Percentiles rank a stretch among this genome's conserved stretches.
Conservation (phyloP, 352 stramenopile genomes). For the Phytophthora macrochlamydospora region DNA sequence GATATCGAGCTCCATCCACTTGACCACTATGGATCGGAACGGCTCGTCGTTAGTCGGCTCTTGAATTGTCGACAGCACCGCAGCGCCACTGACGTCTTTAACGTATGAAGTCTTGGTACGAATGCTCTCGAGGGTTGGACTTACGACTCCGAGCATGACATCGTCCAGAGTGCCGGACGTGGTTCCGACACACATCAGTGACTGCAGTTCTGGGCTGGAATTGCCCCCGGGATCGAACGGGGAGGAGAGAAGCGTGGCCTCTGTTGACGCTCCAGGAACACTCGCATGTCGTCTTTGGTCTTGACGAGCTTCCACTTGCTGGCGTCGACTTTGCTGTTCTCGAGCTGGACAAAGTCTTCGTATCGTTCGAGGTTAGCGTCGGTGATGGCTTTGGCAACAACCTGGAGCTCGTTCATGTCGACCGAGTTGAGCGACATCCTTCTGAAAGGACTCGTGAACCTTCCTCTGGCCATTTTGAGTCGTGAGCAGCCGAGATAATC, state of each 20-base stretch:
- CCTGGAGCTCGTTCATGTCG: constrained; percentile 25
- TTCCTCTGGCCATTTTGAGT: constrained; percentile 15
- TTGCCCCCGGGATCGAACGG: neutral
- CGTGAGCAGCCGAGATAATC: constrained; percentile 5
- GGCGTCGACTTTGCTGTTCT: constrained; percentile 28
- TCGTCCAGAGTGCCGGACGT: constrained; percentile 31
- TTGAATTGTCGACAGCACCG: constrained; percentile 44
- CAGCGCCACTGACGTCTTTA: constrained; percentile 39
- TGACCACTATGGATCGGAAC: constrained; percentile 36
- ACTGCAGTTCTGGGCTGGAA: constrained; percentile 21
- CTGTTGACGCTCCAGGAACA: constrained; percentile 20
- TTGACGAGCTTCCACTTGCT: constrained; percentile 35
- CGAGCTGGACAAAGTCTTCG: constrained; percentile 25
- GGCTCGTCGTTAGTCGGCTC: constrained; percentile 45
- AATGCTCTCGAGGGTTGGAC: constrained; percentile 35
- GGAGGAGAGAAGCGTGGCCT: neutral
- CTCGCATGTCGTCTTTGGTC: constrained; percentile 18
- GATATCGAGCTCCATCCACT: constrained; percentile 37
- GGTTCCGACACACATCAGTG: constrained; percentile 30
- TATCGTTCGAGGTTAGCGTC: constrained; percentile 34
- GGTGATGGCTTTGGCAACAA: constrained; percentile 21
- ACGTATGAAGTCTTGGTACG: constrained; percentile 42
- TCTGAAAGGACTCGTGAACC: constrained; percentile 27
- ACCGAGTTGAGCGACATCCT: constrained; percentile 14
- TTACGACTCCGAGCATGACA: constrained; percentile 37